Base-by-base conservation (phyloP, 371 early-diverging fungal genomes). In the Chytridium lagenaria region DNA sequence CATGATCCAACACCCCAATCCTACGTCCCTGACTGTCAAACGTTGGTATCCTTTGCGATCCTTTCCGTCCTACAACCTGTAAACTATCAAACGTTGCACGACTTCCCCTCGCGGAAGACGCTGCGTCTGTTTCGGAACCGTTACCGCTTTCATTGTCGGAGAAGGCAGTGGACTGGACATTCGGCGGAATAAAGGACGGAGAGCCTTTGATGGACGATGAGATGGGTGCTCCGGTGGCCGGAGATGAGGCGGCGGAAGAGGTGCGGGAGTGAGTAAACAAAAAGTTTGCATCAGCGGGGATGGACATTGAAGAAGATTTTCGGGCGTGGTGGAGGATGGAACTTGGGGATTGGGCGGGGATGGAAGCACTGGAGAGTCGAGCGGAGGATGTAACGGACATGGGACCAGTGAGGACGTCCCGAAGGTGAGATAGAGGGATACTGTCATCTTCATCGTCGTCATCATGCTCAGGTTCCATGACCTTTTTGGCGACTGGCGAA, bases 1-100 rank as follows among this genome's bases (percentile, higher is more conserved):
- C 75, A 34, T 75, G 73, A 49, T 78, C 72, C 40, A 75, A 65
- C 1, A 72, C 52, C 2, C 78, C 78, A 40, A 78, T 78, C n/a
- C 59, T 63, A 16, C 69, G 26, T 33, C 78, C 78, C 44, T 64
- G 63, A 59, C 65, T 65, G 34, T 72, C 68, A 39, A 39, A 72
- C 38, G 71, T 71, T 36, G 63, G 63, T 12, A 63, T 63, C 63
- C 63, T 28, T 30, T 63, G 63, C 30, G 36, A 30, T 10, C 63
- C 63, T 37, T 37, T 31, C 15, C 63, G 63, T 12, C 63, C 63
- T 12, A 63, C 63, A 63, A 63, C 63, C 63, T 63, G 30, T 36
- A 63, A 63, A 23, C 63, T 63, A 36, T 63, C 63, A 36, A 63
- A 63, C 2, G 63, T 63, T 3, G 63, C 63, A 2, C 63, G 30